phyloP scores from a whole-genome alignment of 2,329 filamentous ascomycete species.

The Stenocarpella maydis region DNA sequence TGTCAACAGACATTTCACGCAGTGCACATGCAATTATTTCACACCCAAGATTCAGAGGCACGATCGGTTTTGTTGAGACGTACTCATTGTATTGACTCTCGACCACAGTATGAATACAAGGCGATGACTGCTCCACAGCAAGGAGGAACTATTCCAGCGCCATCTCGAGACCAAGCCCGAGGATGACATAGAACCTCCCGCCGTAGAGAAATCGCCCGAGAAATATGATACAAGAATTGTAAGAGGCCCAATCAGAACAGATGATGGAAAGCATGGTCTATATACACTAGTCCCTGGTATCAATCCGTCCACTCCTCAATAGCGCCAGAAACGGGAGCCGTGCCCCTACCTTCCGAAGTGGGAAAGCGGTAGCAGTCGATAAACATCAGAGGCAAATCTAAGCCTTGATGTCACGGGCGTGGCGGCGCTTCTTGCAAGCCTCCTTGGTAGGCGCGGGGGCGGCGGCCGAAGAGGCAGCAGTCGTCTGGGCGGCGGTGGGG shows the following conservation, averaged over 20 bases:
- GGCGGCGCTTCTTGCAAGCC: slow-evolving; percentile 32
- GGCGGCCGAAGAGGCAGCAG: slow-evolving; percentile 33
- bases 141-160: background rate
- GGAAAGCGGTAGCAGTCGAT: background rate
- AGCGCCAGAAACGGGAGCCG: background rate
- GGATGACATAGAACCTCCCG: background rate
- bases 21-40: background rate
- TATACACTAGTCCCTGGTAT: background rate
- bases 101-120: slow-evolving; percentile 30
- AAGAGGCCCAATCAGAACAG: slow-evolving; percentile 22
- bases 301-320: slow-evolving; percentile 21
- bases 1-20: background rate
- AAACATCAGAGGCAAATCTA: slow-evolving; percentile 6
- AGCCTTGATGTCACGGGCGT: slow-evolving; percentile 32
- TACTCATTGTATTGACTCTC: slow-evolving; percentile 31
- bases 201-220: slow-evolving; percentile 1
- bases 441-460: slow-evolving; percentile 24
- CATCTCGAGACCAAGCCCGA: slow-evolving; percentile 16
- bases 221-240: slow-evolving; percentile 33
- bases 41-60: too few relatives aligned
- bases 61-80: slow-evolving; percentile 2
- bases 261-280: slow-evolving; percentile 17
- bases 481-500: slow-evolving; percentile 12
- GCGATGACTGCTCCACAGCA: background rate
- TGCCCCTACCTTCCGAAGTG: background rate